Evolutionary conservation across 495 filamentous ascomycete species (phyloP).

Genomic region (Penicillium canariense): DNA sequence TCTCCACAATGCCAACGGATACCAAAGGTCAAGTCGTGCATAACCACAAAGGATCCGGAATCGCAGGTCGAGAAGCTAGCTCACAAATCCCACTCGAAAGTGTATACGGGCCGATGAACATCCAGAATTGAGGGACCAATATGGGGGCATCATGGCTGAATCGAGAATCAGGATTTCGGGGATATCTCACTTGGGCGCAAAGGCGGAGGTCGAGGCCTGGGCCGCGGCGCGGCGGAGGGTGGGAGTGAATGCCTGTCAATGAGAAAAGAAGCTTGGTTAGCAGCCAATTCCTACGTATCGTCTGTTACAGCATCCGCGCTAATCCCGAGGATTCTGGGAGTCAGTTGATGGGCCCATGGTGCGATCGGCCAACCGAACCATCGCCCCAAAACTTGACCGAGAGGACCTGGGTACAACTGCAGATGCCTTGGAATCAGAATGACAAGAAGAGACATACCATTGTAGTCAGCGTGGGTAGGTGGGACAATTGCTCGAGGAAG

Average conservation of each 20-base stretch:
- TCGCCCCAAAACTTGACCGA: neutral
- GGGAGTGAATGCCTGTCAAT: conserved; percentile 37
- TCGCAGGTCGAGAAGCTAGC: neutral
- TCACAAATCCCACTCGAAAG: neutral
- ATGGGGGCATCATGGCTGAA: neutral
- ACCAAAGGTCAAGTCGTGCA: neutral
- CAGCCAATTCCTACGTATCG: conserved; percentile 9
- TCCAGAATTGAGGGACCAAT: neutral
- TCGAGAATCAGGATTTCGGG: conserved; percentile 6
- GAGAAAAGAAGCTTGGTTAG: conserved; percentile 20
- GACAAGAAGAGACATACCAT: conserved; percentile 30
- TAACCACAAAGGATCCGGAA: neutral
- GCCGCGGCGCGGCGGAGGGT: conserved; percentile 46
- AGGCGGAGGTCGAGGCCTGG: conserved; percentile 39
- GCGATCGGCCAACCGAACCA: conserved; percentile 3
- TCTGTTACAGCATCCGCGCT: conserved; percentile 3
- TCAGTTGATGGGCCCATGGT: conserved; percentile 5
- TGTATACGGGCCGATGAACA: neutral
- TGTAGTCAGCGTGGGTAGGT: conserved; percentile 24
- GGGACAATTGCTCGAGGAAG: conserved; percentile 32
- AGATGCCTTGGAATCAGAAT: neutral
- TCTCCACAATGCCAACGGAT: neutral
- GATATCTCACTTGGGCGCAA: conserved; percentile 44
- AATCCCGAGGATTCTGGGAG: conserved; percentile 10
- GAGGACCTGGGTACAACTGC: neutral